Conservation (phyloP, 1,284 basidiomycete species). For the Hemileia vastatrix region DNA sequence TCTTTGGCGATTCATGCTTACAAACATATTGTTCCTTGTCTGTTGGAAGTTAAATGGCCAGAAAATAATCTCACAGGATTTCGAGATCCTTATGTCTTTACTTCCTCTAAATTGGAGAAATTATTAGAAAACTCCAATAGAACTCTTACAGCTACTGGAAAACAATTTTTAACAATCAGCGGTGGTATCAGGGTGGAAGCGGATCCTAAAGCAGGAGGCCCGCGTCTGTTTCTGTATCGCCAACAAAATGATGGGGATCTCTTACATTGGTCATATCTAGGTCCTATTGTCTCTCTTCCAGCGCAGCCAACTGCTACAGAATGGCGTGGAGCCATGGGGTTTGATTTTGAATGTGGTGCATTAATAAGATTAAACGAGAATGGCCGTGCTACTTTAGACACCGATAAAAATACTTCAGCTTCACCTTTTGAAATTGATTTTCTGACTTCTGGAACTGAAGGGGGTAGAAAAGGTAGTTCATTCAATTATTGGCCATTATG, state of each 20-base stretch:
- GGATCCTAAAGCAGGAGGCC: constrained; percentile 14
- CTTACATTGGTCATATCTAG: constrained; percentile 29
- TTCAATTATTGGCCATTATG: constrained; percentile 27
- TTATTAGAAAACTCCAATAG: constrained; percentile 19
- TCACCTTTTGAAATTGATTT: constrained; percentile 23
- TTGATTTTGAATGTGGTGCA: constrained; percentile 27
- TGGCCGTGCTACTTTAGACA: constrained; percentile 6
- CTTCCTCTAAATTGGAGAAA: constrained; percentile 24
- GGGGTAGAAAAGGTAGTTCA: constrained; percentile 20
- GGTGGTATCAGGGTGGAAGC: constrained; percentile 26
- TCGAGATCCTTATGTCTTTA: constrained; percentile 32
- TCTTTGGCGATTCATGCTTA: not conserved
- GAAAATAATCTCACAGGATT: constrained; percentile 26
- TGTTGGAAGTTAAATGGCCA: constrained; percentile 21
- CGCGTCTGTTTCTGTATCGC: constrained; percentile 31
- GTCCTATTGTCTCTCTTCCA: constrained; percentile 22
- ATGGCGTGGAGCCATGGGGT: constrained; percentile 29
- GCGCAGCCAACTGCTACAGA: constrained; percentile 16
- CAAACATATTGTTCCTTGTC: not conserved
- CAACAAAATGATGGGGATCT: constrained; percentile 25
- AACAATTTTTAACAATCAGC: constrained; percentile 28
- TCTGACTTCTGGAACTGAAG: constrained; percentile 29
- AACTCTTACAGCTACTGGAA: constrained; percentile 9
- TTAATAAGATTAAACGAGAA: constrained; percentile 27
- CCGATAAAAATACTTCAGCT: constrained; percentile 20